Percentiles rank a stretch among this genome's conserved stretches.
These are phyloP conservation scores for Carex kokanica DNA, from an alignment of 176 grass and related monocot species.

Conservation along the genomic window DNA sequence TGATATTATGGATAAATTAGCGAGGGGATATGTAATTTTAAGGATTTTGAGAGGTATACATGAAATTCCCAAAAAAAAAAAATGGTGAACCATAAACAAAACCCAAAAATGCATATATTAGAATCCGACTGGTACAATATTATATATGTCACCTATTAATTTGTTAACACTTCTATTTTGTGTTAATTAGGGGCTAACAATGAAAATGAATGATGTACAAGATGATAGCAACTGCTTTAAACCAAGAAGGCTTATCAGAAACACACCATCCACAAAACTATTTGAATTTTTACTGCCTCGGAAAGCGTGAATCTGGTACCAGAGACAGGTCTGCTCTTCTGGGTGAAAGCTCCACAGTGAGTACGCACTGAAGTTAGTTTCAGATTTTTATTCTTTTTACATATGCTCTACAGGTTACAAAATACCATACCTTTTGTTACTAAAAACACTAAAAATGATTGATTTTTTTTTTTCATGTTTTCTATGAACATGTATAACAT, in stretches of 20 bases:
- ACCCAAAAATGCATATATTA: not conserved
- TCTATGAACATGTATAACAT: not conserved
- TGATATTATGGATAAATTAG: no score
- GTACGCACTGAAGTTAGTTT: constrained; percentile 2
- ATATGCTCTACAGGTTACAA: not conserved
- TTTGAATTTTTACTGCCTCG: constrained; percentile 62
- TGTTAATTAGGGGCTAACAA: constrained; percentile 43
- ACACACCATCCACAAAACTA: constrained; percentile 47
- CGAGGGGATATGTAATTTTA: no score
- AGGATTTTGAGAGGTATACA: no score
- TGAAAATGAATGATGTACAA: constrained; percentile 65
- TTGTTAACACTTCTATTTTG: not conserved
- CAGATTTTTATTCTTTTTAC: constrained; percentile 6
- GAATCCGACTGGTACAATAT: not conserved
- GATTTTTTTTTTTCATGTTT: not conserved
- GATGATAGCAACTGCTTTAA: constrained; percentile 36
- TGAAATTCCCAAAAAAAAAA: not conserved
- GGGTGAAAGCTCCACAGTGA: constrained; percentile 34
- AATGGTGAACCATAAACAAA: not conserved
- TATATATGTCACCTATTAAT: not conserved
- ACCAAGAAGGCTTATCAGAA: constrained; percentile 35
- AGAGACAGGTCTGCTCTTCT: constrained; percentile 12
- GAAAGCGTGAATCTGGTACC: constrained; percentile 36
- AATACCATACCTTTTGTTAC: not conserved
- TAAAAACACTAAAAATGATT: not conserved